These are phyloP conservation scores for Calonectria pteridis DNA, from an alignment of 2,329 filamentous ascomycete species.

Conservation along the genomic window DNA sequence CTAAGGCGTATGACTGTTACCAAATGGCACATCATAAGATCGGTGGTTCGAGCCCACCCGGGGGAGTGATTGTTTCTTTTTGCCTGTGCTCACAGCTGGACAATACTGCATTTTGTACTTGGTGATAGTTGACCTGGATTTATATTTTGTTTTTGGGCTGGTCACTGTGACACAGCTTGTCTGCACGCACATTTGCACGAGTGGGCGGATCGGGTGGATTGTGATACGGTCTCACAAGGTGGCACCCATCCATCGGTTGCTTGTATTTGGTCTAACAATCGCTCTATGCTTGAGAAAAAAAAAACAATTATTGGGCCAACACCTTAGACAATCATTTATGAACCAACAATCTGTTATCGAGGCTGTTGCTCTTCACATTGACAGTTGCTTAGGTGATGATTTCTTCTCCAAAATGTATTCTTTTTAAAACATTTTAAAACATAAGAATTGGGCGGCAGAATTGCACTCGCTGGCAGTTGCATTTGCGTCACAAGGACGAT, in stretches of 20 bases:
- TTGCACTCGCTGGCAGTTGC: not conserved
- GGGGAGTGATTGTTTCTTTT: slow-evolving; percentile 7
- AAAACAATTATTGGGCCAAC: not conserved
- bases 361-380: not conserved
- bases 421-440: not conserved
- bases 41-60: slow-evolving; percentile 16
- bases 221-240: not conserved
- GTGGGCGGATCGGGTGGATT: not conserved
- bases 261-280: not conserved
- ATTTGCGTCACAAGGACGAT: not conserved
- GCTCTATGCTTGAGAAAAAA: not conserved
- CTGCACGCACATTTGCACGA: not conserved
- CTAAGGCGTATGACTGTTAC: slow-evolving; percentile 21
- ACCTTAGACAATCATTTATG: not conserved
- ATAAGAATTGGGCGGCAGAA: not conserved
- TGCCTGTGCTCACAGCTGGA: not conserved
- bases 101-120: not conserved
- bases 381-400: not conserved
- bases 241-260: not conserved
- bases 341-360: not conserved
- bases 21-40: slow-evolving; percentile 14
- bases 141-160: not conserved
- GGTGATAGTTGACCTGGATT: not conserved
- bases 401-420: not conserved
- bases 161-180: not conserved